phyloP scores from a whole-genome alignment of 192 early-diverging fungal genomes.

The Mortierella alpina region DNA sequence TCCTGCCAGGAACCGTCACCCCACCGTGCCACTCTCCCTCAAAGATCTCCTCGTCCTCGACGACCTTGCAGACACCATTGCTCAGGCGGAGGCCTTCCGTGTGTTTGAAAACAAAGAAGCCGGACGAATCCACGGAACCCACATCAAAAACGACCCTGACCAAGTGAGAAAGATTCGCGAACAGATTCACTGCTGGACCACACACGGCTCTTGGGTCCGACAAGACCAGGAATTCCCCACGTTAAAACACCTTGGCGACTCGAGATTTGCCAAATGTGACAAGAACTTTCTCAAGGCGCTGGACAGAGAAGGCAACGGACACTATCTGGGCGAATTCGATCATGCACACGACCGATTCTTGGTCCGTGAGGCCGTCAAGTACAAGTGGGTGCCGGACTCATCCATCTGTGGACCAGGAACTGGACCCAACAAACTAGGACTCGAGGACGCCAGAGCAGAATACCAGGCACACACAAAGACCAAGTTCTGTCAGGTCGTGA shows the following conservation, averaged over 20 bases:
- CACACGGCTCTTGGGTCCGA: slow-evolving; percentile 34
- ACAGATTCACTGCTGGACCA: slow-evolving; percentile 48
- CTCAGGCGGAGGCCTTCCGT: slow-evolving; percentile 21
- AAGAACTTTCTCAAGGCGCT: slow-evolving; percentile 43
- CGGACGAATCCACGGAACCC: slow-evolving; percentile 32
- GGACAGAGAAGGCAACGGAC: slow-evolving; percentile 44
- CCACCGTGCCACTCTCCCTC: slow-evolving; percentile 29
- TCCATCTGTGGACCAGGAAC: slow-evolving; percentile 30
- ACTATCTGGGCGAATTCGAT: slow-evolving; percentile 40
- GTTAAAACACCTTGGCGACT: slow-evolving; percentile 35
- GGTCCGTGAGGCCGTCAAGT: slow-evolving; percentile 45
- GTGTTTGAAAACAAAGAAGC: slow-evolving; percentile 40
- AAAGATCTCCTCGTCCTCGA: slow-evolving; percentile 26
- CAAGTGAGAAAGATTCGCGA: slow-evolving; percentile 29
- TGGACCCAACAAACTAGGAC: slow-evolving; percentile 32
- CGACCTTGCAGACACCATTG: slow-evolving; percentile 30
- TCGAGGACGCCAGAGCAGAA: slow-evolving; percentile 23
- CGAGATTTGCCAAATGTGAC: slow-evolving; percentile 46
- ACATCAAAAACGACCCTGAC: slow-evolving; percentile 15
- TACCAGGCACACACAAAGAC: slow-evolving; percentile 28
- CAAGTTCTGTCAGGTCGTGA: slow-evolving; percentile 53
- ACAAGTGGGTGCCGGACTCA: slow-evolving; percentile 38
- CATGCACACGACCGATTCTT: slow-evolving; percentile 23
- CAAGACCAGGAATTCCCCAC: slow-evolving; percentile 19
- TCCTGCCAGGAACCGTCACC: slow-evolving; percentile 35